Percentiles rank a stretch among this genome's conserved stretches.
These are phyloP conservation scores for Trichoderma sp. DNA, from an alignment of 2,329 filamentous ascomycete genomes.

Conservation along the genomic window DNA sequence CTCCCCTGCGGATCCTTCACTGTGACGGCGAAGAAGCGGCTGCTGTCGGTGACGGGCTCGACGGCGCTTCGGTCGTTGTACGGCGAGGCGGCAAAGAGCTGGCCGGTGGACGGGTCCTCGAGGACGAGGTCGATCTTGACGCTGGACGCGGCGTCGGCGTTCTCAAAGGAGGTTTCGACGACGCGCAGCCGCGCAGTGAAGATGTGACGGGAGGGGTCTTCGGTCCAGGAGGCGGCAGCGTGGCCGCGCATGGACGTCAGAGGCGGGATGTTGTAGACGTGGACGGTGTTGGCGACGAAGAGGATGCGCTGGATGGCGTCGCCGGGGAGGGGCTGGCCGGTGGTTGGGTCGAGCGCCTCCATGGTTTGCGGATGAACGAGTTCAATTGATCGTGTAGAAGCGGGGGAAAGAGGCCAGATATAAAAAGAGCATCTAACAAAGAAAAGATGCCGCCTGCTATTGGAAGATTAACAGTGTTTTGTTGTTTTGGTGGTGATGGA, in stretches of 20 bases:
- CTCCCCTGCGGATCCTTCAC: conserved; percentile 75
- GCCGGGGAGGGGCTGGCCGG: conserved; percentile 66
- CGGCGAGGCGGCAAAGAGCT: conserved; percentile 82
- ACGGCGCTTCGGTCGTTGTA: conserved; percentile 70
- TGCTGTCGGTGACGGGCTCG: conserved; percentile 77
- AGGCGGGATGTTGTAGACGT: conserved; percentile 87
- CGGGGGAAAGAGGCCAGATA: not conserved
- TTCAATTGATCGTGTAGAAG: not conserved
- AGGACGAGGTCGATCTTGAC: conserved; percentile 77
- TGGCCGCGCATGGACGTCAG: conserved; percentile 78
- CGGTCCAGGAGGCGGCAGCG: conserved; percentile 76
- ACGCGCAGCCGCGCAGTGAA: conserved; percentile 83
- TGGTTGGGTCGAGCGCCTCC: conserved; percentile 71
- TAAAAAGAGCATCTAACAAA: not conserved
- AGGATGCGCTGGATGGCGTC: conserved; percentile 85
- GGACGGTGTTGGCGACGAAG: conserved; percentile 73
- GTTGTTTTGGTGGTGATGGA: not conserved
- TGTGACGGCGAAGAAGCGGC: conserved; percentile 81
- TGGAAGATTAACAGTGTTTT: not conserved
- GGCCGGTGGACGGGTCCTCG: conserved; percentile 72
- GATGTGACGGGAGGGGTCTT: conserved; percentile 71
- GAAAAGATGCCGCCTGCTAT: not conserved
- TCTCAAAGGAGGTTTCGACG: conserved; percentile 69
- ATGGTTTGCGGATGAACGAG: conserved; percentile 43
- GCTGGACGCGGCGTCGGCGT: conserved; percentile 45